Conservation (phyloP, 1,284 basidiomycete genomes). For the Sparassis latifolia region DNA sequence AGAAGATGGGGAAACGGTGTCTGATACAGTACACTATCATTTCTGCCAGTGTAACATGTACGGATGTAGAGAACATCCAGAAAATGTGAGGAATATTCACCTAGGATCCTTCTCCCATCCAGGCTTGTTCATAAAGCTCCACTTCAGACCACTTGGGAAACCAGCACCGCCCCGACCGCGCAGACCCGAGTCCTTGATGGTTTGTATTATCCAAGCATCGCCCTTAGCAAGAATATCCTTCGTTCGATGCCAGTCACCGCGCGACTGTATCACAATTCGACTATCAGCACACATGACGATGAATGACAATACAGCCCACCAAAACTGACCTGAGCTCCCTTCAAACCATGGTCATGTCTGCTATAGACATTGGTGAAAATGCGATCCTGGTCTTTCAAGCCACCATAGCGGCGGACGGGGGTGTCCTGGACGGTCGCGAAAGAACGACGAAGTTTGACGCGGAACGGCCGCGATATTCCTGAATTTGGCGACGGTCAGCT, state of each 20-base stretch:
- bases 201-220: constrained; percentile 96
- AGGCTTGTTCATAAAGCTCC: constrained; percentile 99
- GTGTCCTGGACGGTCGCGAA: constrained; percentile 80
- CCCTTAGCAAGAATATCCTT: constrained; percentile 95
- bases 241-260: constrained; percentile 97
- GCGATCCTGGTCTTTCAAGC: constrained; percentile 89
- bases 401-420: constrained; percentile 83
- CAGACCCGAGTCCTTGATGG: constrained; percentile 93
- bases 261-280: constrained; percentile 42
- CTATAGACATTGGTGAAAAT: constrained; percentile 88
- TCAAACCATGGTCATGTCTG: constrained; percentile 82
- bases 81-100: constrained; percentile 29
- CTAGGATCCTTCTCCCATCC: constrained; percentile 94
- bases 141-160: constrained; percentile 96
- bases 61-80: not conserved
- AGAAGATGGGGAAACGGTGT: not conserved
- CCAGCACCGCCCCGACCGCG: constrained; percentile 96
- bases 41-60: too few relatives aligned
- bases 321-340: constrained; percentile 71
- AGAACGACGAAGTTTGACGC: constrained; percentile 32
- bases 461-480: constrained; percentile 36
- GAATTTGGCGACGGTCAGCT: not conserved
- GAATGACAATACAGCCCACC: not conserved
- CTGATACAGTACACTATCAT: too few relatives aligned
- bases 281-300: not conserved